Conservation (phyloP, 75 land plant genomes). For the Cupressus sempervirens region DNA sequence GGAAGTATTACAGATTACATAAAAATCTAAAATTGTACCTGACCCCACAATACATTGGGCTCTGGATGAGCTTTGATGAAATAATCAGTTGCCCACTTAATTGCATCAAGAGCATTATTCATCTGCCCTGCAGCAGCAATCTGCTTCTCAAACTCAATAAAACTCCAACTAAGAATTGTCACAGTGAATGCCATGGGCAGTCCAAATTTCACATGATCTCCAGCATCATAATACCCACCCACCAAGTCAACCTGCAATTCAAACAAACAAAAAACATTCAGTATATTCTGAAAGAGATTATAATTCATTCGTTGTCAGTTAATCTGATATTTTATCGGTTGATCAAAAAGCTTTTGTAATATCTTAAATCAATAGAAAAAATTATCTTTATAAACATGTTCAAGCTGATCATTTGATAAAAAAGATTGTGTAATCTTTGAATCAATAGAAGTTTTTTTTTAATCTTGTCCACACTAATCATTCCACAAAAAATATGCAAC, state of each 20-base stretch:
- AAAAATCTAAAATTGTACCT: conserved; percentile 18
- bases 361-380: too few species aligned
- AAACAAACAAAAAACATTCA: background rate
- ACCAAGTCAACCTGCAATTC: conserved; percentile 26
- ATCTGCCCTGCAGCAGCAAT: conserved; percentile 38
- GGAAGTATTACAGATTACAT: too few species aligned
- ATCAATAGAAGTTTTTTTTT: too few species aligned
- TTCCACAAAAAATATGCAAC: background rate
- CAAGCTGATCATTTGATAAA: too few species aligned
- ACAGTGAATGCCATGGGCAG: conserved; percentile 60
- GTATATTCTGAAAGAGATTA: background rate
- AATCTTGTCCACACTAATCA: too few species aligned
- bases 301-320: too few species aligned
- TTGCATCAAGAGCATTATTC: conserved; percentile 35
- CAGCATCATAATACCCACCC: conserved; percentile 69
- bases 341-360: too few species aligned
- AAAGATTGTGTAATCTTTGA: too few species aligned
- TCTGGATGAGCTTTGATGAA: conserved; percentile 56
- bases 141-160: conserved; percentile 37
- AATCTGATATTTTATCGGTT: too few species aligned
- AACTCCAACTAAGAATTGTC: conserved; percentile 60
- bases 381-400: too few species aligned
- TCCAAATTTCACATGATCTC: conserved; percentile 64
- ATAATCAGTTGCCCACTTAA: conserved; percentile 66
- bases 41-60: conserved; percentile 42